Percentiles rank a stretch among this genome's conserved stretches.
phyloP scores from a whole-genome alignment of 2,329 filamentous ascomycete species.

The Chaetomiaceae sp. region DNA sequence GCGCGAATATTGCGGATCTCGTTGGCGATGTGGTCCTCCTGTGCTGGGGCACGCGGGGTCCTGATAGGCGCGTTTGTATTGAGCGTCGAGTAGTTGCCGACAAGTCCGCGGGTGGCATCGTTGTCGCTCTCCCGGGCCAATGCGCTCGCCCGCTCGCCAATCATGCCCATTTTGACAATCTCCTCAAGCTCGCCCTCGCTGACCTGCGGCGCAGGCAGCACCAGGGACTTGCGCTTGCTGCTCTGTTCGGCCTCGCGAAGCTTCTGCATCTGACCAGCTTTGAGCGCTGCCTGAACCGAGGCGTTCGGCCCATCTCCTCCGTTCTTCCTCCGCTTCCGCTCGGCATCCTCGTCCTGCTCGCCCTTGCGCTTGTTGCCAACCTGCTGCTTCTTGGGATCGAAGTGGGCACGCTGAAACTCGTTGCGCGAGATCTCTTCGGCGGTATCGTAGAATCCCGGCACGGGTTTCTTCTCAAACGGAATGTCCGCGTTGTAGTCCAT shows the following conservation, averaged over 20 bases:
- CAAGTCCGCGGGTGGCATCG: conserved; percentile 73
- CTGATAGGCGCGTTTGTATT: conserved; percentile 81
- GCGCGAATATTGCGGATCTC: conserved; percentile 92
- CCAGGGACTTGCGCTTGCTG: conserved; percentile 81
- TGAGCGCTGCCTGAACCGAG: conserved; percentile 78
- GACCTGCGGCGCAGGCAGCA: conserved; percentile 83
- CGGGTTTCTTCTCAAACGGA: conserved; percentile 89
- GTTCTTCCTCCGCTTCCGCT: conserved; percentile 78
- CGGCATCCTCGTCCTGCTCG: conserved; percentile 75
- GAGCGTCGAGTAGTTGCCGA: conserved; percentile 79
- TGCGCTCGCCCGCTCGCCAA: conserved; percentile 76
- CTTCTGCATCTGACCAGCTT: conserved; percentile 89
- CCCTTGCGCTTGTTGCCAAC: conserved; percentile 85
- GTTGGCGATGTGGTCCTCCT: conserved; percentile 94
- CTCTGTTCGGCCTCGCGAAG: conserved; percentile 94
- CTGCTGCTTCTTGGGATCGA: conserved; percentile 90
- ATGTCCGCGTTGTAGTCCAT: conserved; percentile 99
- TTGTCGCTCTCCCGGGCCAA: conserved; percentile 75
- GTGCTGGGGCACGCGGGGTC: conserved; percentile 82
- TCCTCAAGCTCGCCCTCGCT: conserved; percentile 90
- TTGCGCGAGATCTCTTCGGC: conserved; percentile 73
- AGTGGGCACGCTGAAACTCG: conserved; percentile 74
- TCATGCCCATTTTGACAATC: conserved; percentile 97
- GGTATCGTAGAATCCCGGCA: conserved; percentile 89
- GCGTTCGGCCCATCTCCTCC: conserved; percentile 76